Percentiles rank a stretch among this genome's conserved stretches.
Evolutionary conservation across 2,329 filamentous ascomycete species (phyloP).

Genomic region (Aspergillus fumigatiaffinis): DNA sequence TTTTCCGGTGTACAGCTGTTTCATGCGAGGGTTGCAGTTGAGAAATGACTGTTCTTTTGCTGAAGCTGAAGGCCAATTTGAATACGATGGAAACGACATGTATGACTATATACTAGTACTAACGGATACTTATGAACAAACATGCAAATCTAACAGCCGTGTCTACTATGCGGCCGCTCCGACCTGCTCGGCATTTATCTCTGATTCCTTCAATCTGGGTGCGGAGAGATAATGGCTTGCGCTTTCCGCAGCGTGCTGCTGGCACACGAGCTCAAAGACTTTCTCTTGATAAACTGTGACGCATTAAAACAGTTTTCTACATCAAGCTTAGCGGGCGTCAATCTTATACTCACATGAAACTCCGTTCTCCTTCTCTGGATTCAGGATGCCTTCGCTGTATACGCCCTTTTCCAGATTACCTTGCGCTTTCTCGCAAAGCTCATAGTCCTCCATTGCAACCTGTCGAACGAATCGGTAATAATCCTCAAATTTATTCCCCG

Average conservation of each 20-base stretch:
- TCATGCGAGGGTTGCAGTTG: too few relatives aligned
- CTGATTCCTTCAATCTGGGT: slow-evolving; percentile 6
- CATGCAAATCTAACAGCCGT: too few relatives aligned
- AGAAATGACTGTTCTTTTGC: too few relatives aligned
- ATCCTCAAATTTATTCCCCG: slow-evolving; percentile 52
- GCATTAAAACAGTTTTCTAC: slow-evolving; percentile 6
- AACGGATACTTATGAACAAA: too few relatives aligned
- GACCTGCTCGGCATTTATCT: neutral
- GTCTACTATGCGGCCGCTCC: slow-evolving; percentile 3
- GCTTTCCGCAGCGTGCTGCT: slow-evolving; percentile 40
- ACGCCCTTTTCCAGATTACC: slow-evolving; percentile 51
- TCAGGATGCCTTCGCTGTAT: slow-evolving; percentile 54
- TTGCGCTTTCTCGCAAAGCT: slow-evolving; percentile 56
- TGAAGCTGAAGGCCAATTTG: neutral
- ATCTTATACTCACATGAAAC: slow-evolving; percentile 45
- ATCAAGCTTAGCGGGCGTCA: neutral
- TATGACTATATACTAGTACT: too few relatives aligned
- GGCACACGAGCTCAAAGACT: slow-evolving; percentile 44
- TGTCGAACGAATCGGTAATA: slow-evolving; percentile 56
- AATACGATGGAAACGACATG: neutral
- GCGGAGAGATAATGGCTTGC: slow-evolving; percentile 1
- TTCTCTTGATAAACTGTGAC: slow-evolving; percentile 43
- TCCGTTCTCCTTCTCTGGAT: slow-evolving; percentile 54
- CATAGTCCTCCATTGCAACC: slow-evolving; percentile 55
- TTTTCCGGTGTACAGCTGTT: slow-evolving; percentile 10